Conservation (phyloP, 2,329 filamentous ascomycete genomes). For the Acrocalymma vagum region DNA sequence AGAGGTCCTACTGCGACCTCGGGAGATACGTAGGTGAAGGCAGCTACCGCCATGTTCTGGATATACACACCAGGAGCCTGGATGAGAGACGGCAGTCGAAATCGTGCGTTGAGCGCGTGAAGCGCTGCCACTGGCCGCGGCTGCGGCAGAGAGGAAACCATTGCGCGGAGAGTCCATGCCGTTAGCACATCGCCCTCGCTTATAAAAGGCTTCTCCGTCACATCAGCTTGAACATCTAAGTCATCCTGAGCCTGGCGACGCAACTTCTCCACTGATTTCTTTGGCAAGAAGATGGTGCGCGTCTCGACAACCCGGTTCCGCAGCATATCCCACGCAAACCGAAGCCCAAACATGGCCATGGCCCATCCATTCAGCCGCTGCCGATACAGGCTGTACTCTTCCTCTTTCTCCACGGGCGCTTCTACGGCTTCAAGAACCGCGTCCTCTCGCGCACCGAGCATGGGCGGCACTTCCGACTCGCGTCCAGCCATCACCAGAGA, state of each 20-base stretch:
- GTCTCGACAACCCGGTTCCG: slow-evolving; percentile 28
- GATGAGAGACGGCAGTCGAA: slow-evolving; percentile 29
- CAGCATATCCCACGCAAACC: slow-evolving; percentile 20
- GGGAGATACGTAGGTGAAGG: slow-evolving; percentile 17
- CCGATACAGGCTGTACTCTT: slow-evolving; percentile 21
- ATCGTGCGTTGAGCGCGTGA: slow-evolving; percentile 52
- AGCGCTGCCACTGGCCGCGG: slow-evolving; percentile 46
- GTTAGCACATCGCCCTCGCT: slow-evolving; percentile 36
- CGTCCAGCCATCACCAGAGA: slow-evolving; percentile 54
- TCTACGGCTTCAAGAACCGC: slow-evolving; percentile 30
- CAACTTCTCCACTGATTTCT: slow-evolving; percentile 7
- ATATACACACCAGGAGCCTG: slow-evolving; percentile 27
- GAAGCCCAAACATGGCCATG: slow-evolving; percentile 16
- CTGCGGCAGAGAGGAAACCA: slow-evolving; percentile 31
- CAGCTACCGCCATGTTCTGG: slow-evolving; percentile 21
- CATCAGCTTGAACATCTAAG: slow-evolving; percentile 5
- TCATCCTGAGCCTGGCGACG: slow-evolving; percentile 43
- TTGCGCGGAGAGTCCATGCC: slow-evolving; percentile 29
- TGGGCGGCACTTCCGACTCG: slow-evolving; percentile 49
- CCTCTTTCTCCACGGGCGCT: slow-evolving; percentile 6
- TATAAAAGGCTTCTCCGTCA: slow-evolving; percentile 21
- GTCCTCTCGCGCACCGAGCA: slow-evolving; percentile 43
- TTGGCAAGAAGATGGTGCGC: slow-evolving; percentile 52
- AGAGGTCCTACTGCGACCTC: slow-evolving; percentile 17
- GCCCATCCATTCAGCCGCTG: slow-evolving; percentile 21